Conservation (phyloP, 257 asterid genomes). For the Datura wrightii region DNA sequence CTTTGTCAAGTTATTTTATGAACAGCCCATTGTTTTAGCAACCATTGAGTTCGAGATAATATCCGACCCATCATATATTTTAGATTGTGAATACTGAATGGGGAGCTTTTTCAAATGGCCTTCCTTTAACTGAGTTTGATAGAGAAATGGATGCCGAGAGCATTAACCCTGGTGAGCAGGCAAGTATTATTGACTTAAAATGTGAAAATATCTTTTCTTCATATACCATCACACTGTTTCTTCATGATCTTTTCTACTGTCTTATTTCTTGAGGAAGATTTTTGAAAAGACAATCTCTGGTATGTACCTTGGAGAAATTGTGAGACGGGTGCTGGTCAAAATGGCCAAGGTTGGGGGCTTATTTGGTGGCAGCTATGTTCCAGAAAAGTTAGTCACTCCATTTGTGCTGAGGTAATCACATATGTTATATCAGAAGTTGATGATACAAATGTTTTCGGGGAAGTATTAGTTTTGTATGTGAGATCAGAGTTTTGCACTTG, state of each 20-base stretch:
- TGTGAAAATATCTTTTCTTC: neutral
- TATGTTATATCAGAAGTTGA: neutral
- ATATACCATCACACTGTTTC: neutral
- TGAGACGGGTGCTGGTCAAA: slow-evolving; percentile 63
- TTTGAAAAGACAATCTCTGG: slow-evolving; percentile 87
- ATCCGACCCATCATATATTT: neutral
- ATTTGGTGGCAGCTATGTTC: slow-evolving; percentile 63
- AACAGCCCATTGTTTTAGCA: neutral
- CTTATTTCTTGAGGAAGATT: slow-evolving; percentile 49
- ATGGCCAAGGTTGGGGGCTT: slow-evolving; percentile 64
- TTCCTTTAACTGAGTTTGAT: slow-evolving; percentile 75
- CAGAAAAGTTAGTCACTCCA: slow-evolving; percentile 61
- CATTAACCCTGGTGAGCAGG: slow-evolving; percentile 87
- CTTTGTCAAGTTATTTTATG: neutral
- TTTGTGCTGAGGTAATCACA: slow-evolving; percentile 58
- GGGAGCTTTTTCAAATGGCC: slow-evolving; percentile 81
- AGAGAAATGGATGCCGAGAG: slow-evolving; percentile 78
- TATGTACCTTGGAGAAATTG: slow-evolving; percentile 88
- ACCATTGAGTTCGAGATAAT: slow-evolving; percentile 4
- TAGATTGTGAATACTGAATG: slow-evolving; percentile 81
- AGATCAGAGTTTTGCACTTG: neutral
- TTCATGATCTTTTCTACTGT: neutral
- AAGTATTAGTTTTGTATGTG: neutral
- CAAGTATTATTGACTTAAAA: slow-evolving; percentile 29
- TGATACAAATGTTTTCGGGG: neutral